A percentile compares a stretch with the other conserved stretches of the same genome.
Evolutionary conservation across 495 filamentous ascomycete genomes (phyloP).

Genomic region (Tetracladium setigerum): DNA sequence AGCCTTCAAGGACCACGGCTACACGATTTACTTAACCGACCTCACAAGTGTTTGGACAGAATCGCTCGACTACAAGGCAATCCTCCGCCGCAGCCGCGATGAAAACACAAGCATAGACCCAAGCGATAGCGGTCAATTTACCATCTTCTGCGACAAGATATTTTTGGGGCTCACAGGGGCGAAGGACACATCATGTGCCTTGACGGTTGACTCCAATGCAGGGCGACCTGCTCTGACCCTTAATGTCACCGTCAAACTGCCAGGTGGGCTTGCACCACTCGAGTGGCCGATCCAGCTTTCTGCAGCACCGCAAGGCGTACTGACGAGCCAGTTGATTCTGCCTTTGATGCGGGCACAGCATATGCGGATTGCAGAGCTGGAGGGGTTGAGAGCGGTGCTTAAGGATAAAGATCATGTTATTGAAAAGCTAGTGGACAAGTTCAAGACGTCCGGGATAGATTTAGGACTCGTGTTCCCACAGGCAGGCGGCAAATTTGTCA

Average conservation of each 20-base stretch:
- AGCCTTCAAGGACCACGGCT: constrained; percentile 44
- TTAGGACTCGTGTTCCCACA: constrained; percentile 64
- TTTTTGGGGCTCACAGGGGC: constrained; percentile 48
- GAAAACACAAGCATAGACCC: constrained; percentile 78
- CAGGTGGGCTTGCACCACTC: constrained; percentile 58
- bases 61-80: constrained; percentile 49
- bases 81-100: constrained; percentile 57
- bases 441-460: constrained; percentile 62
- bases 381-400: constrained; percentile 49
- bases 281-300: constrained; percentile 58
- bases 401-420: constrained; percentile 77
- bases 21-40: constrained; percentile 74
- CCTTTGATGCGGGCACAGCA: constrained; percentile 58
- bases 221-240: constrained; percentile 40
- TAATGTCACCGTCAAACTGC: constrained; percentile 52
- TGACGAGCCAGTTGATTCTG: constrained; percentile 57
- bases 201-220: constrained; percentile 11
- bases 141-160: constrained; percentile 66
- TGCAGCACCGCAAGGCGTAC: constrained; percentile 41
- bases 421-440: constrained; percentile 64
- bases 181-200: constrained; percentile 24
- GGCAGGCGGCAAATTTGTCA: constrained; percentile 38
- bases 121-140: constrained; percentile 60
- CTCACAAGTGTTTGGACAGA: constrained; percentile 83
- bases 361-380: constrained; percentile 40